Conservation (phyloP, 1,139 yeast species). For the Candida sp. region DNA sequence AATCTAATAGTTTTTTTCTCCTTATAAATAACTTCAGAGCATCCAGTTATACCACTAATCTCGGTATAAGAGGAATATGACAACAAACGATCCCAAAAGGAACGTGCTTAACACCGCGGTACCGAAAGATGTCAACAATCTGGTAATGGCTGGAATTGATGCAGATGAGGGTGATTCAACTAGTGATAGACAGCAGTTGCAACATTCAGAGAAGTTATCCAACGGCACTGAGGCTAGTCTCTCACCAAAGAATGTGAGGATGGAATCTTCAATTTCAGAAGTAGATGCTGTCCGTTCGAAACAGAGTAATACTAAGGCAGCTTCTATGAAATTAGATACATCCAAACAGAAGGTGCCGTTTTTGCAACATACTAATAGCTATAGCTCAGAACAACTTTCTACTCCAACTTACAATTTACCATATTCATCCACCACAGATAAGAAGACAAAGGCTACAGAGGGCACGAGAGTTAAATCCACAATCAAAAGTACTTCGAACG, state of each 20-base stretch:
- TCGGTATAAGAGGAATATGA: neutral
- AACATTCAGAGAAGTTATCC: no score
- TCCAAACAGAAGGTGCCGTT: neutral
- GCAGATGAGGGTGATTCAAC: no score
- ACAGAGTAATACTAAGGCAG: neutral
- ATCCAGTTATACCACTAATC: no score
- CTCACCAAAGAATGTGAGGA: neutral
- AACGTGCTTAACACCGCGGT: neutral
- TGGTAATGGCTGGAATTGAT: no score
- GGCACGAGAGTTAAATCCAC: neutral
- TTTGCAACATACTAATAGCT: neutral
- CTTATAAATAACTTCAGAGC: no score
- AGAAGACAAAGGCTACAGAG: neutral
- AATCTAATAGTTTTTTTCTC: no score
- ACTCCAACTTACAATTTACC: neutral
- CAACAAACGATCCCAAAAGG: neutral
- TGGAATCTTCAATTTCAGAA: neutral
- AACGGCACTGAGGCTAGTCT: no score
- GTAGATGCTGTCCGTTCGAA: neutral
- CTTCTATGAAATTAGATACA: neutral
- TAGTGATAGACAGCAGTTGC: no score
- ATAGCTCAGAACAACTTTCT: neutral
- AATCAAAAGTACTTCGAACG: constrained; percentile 1
- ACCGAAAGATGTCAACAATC: no score
- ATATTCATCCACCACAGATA: neutral